Evolutionary conservation across 805 yeast genomes (phyloP), one percentile per base, ranked within the genome.

Genomic region (Lachancea kluyveri): DNA sequence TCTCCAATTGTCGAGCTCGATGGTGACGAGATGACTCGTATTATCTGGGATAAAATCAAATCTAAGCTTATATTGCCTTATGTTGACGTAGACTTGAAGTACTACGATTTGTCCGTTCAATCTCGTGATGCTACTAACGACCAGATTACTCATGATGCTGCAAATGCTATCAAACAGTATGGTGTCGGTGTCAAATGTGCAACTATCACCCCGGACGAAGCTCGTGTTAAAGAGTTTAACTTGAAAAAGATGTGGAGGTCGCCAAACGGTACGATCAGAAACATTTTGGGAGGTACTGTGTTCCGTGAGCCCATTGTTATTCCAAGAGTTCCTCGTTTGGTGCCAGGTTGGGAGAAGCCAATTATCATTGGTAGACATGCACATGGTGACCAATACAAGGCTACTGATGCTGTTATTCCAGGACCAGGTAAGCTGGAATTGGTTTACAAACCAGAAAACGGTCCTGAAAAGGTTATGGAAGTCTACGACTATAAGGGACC

Each of bases 141-240:
- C 56, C 68, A 77, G 55, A 71, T 82, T 46, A 82, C 92, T n/a
- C 50, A 68, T 28, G 90, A 82, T 43, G 81, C 90, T 4, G 90
- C 90, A 13, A 66, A 77, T 40, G 90, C 88, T 18, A 81, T 78
- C 45, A 68, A 70, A 52, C 54, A 81, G 56, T 77, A 75, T 45
- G 88, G 87, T 40, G 90, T 82, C 15, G 90, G 87, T 52, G 69
- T 82, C 46, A 82, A 82, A 58, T 82, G 90, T 69, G 90, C 92
- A 30, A 82, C 90, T 11, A 82, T 82, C 47, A 82, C 90, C 2
- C 92, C 90, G 3, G 90, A 82, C 57, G 90, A 82, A 56, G 76
- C 72, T 16, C 69, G 92, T 57, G 90, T 82, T 27, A 65, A 76
- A 51, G 92, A 82, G 59, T 82, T 80, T 46, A 62, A 65, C 28